Evolutionary conservation across 1,284 basidiomycete species (phyloP).

Genomic region (Mrakiaceae sp.): DNA sequence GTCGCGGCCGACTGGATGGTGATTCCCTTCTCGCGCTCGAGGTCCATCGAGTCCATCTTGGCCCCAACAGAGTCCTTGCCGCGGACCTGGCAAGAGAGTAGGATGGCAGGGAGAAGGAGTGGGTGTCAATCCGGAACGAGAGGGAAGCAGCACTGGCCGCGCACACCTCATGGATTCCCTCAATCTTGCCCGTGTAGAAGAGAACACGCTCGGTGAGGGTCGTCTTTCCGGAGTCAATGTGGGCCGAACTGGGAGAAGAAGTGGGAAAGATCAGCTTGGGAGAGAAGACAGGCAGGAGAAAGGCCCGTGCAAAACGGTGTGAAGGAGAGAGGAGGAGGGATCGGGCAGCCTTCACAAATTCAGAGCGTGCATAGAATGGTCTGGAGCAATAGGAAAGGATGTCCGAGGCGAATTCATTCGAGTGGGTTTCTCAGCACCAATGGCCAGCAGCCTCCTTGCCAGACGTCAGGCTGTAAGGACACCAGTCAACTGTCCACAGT

Average conservation of each 20-base stretch:
- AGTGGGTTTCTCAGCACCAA: too few species aligned
- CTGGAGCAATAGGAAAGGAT: too few species aligned
- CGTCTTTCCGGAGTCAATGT: conserved; percentile 97
- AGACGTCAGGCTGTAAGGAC: too few species aligned
- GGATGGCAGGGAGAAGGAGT: not conserved
- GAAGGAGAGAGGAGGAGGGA: not conserved
- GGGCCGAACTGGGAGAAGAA: conserved; percentile 49
- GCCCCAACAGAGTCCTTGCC: conserved; percentile 92
- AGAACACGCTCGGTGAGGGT: conserved; percentile 96
- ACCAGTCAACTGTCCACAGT: too few species aligned
- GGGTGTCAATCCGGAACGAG: not conserved
- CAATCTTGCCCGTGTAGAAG: conserved; percentile 92
- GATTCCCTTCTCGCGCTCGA: conserved; percentile 98
- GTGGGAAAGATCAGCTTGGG: not conserved
- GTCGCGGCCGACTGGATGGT: conserved; percentile 98
- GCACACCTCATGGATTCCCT: conserved; percentile 90
- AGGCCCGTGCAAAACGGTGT: not conserved
- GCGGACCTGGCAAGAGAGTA: conserved; percentile 47
- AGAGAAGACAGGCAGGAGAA: not conserved
- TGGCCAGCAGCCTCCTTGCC: too few species aligned
- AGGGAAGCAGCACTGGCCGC: conserved; percentile 16
- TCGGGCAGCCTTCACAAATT: not conserved
- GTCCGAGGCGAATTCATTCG: too few species aligned
- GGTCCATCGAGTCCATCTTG: conserved; percentile 99
- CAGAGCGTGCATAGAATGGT: too few species aligned